Base-by-base conservation (phyloP, 805 yeast species). In the Kuraishia capsulata region DNA sequence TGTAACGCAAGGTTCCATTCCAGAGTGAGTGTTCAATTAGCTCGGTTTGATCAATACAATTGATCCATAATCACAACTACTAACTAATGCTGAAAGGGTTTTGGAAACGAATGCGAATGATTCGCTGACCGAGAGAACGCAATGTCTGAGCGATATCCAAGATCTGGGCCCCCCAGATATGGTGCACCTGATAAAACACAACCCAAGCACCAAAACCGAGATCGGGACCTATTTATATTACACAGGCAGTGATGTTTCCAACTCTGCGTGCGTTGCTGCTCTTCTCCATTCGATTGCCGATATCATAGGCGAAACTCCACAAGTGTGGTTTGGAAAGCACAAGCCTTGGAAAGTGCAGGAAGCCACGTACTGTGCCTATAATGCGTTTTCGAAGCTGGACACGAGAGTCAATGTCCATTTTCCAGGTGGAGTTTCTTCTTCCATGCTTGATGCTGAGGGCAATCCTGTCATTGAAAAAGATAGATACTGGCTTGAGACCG, bases 241-340 rank as follows among this genome's bases (percentile, higher is more conserved):
- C 47, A 72, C 85, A 0, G 95, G 95, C 5, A 69, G 78, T 2
- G 90, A 84, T 51, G 79, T 83, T 16, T 76, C 86, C 19, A 80
- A 76, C 49, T 73, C 86, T 13, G 84, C 92, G 1, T 72, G 88
- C 1, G 77, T 84, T 39, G 89, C 90, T 9, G 88, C 88, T 1
- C 77, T 78, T 41, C 60, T 83, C 40, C 83, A 81, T 53, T 71
- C 76, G 5, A 55, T 84, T 45, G 80, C 87, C 25, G 82, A 73
- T 39, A 64, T 78, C 28, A 76, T 84, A 23, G 62, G 67, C 11
- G 76, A 72, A 42, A 62, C 73, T 24, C 76, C 78, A 4, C 95
- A 84, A 54, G 62, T 73, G 33, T 84, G 95, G 95, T 84, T 82
- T 61, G 88, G 89, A 11, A 85, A 78, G 52, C 70, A 67, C 44